phyloP scores from a whole-genome alignment of 768 basidiomycete species.

The Mycena polygramma region DNA sequence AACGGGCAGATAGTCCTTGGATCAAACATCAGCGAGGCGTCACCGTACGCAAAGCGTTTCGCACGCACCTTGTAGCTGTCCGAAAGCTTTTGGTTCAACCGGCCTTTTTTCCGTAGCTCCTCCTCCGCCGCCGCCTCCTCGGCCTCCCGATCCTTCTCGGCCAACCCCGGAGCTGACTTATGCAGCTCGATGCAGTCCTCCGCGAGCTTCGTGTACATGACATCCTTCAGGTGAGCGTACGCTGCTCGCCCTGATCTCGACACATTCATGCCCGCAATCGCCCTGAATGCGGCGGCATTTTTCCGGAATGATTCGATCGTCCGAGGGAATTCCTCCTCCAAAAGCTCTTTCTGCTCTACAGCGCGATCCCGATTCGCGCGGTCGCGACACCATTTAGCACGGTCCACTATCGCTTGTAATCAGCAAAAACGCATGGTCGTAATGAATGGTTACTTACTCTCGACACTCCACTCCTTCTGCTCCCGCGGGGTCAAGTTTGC shows the following conservation, averaged over 20 bases:
- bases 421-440: neutral
- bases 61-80: too few species aligned
- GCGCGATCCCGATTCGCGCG: slow-evolving; percentile 41
- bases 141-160: neutral
- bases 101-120: neutral
- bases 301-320: slow-evolving; percentile 19
- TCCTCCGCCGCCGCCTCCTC: neutral
- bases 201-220: too few species aligned
- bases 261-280: neutral
- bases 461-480: slow-evolving; percentile 40
- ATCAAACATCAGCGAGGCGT: too few species aligned
- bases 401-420: slow-evolving; percentile 31
- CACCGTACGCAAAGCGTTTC: too few species aligned
- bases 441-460: slow-evolving; percentile 36
- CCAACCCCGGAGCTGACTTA: too few species aligned
- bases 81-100: too few species aligned
- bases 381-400: slow-evolving; percentile 47
- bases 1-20: too few species aligned
- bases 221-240: neutral
- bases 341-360: slow-evolving; percentile 45
- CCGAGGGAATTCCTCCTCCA: slow-evolving; percentile 44
- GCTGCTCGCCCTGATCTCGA: neutral
- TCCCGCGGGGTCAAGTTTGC: slow-evolving; percentile 34
- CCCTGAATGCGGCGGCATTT: neutral
- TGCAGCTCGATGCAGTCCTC: too few species aligned